Evolutionary conservation across 345 rosid species (phyloP), one percentile per base, ranked within the genome.

Genomic region (Rhizophora mangle): DNA sequence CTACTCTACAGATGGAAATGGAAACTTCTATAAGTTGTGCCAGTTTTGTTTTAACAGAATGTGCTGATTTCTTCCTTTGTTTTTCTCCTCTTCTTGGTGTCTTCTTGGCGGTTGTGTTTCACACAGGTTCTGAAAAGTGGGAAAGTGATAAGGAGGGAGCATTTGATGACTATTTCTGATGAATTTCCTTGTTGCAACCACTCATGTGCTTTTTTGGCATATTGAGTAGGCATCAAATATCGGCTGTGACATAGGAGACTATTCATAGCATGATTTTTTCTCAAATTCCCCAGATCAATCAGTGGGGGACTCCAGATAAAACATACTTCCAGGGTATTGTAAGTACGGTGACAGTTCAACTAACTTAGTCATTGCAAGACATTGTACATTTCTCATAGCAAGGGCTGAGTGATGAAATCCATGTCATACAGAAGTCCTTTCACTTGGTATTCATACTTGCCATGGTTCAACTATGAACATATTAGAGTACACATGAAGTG

Each of bases 131-230:
- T 19, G 87, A 75, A 59, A 78, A 75, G 60, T 68, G 63, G 67
- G 85, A 83, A 27, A 78, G 74, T 70, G 92, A 81, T 49, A 91
- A 83, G 78, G 93, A 83, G 60, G 88, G 92, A 8, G 89, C 87
- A 32, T 91, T 93, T 72, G 98, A 86, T 70, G 98, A 91, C 75
- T 91, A 80, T 87, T 93, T 90, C 80, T 91, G 84, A 86, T 74
- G 79, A 78, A 78, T 69, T 47, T 30, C 67, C 8, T 43, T 67
- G 46, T 52, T 39, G 15, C 53, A 71, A 80, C 64, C 53, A 29
- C 13, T 60, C 64, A 68, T 56, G 51, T 37, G 30, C 31, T 13
- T 43, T 13, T 43, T 13, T 0, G 18, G 5, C 15, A 43, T 43
- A 43, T 49, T 60, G 60, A 30, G 36, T 65, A 78, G 86, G 70